Conservation (phyloP, 2,329 filamentous ascomycete species). For the Neonectria faginata region DNA sequence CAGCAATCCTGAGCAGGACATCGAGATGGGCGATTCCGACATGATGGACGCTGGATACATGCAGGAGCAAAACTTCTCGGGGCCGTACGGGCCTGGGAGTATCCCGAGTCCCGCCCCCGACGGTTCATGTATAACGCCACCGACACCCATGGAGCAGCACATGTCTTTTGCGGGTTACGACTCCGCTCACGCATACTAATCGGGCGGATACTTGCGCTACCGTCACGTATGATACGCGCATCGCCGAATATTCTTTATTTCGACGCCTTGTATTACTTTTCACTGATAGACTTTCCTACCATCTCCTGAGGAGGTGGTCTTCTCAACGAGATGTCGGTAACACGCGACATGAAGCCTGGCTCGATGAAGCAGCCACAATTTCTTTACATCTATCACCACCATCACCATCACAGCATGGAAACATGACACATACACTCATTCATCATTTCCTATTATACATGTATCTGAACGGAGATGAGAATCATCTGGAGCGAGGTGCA, state of each 20-base stretch:
- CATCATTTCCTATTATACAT: background rate
- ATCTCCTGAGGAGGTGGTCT: background rate
- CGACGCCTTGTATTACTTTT: slow-evolving; percentile 27
- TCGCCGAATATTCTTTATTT: slow-evolving; percentile 8
- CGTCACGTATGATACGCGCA: background rate
- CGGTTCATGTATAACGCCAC: slow-evolving; percentile 37
- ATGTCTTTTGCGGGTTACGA: slow-evolving; percentile 31
- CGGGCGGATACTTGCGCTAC: background rate
- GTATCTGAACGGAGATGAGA: slow-evolving; percentile 16
- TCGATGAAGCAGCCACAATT: slow-evolving; percentile 12
- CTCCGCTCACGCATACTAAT: slow-evolving; percentile 29
- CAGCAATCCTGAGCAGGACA: slow-evolving; percentile 47
- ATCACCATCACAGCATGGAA: slow-evolving; percentile 12
- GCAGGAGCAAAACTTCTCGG: slow-evolving; percentile 37
- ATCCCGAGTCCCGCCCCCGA: slow-evolving; percentile 41
- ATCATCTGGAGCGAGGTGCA: slow-evolving; percentile 17
- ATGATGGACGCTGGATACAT: slow-evolving; percentile 48
- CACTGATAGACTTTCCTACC: slow-evolving; percentile 25
- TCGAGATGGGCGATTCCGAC: slow-evolving; percentile 52
- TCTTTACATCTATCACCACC: slow-evolving; percentile 6
- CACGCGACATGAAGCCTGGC: slow-evolving; percentile 3
- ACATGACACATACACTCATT: slow-evolving; percentile 19
- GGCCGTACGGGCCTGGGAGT: slow-evolving; percentile 37
- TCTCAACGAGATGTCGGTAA: slow-evolving; percentile 2
- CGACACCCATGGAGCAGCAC: slow-evolving; percentile 26